These are phyloP conservation scores for Pseudozyma hubeiensis DNA, from an alignment of 1,284 basidiomycete genomes.

Conservation along the genomic window DNA sequence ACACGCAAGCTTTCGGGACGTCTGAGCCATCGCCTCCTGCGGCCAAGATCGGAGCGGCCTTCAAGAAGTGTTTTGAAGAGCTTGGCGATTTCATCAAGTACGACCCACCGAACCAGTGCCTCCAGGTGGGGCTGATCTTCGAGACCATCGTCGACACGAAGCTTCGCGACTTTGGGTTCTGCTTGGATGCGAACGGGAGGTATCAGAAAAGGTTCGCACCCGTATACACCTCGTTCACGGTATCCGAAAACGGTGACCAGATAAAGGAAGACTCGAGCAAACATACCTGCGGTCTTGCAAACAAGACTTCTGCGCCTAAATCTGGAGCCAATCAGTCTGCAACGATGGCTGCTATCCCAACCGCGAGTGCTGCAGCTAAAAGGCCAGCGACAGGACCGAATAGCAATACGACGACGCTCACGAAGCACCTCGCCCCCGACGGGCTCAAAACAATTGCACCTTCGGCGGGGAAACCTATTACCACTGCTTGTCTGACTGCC, in stretches of 20 bases:
- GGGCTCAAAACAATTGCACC: too few relatives aligned
- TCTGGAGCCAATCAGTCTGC: too few relatives aligned
- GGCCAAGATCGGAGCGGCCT: constrained; percentile 10
- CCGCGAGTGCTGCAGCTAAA: too few relatives aligned
- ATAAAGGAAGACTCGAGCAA: not conserved
- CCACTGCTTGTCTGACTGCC: not conserved
- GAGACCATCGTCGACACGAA: constrained; percentile 1
- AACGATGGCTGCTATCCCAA: too few relatives aligned
- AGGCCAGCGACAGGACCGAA: too few relatives aligned
- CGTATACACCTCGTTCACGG: not conserved
- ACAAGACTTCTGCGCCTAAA: too few relatives aligned
- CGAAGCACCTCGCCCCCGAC: too few relatives aligned
- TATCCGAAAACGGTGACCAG: constrained; percentile 5
- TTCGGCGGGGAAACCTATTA: not conserved
- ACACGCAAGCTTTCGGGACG: too few relatives aligned
- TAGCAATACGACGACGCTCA: too few relatives aligned
- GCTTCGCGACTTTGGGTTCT: constrained; percentile 13
- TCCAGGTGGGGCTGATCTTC: not conserved
- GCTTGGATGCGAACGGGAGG: constrained; percentile 10
- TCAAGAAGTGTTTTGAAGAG: constrained; percentile 12
- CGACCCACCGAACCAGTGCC: constrained; percentile 1
- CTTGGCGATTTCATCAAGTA: constrained; percentile 7
- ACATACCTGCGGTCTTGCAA: too few relatives aligned
- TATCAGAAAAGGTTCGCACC: constrained; percentile 1
- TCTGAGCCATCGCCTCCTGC: not conserved